Evolutionary conservation across 83 land plant species (phyloP).

Genomic region (Picea mariana): DNA sequence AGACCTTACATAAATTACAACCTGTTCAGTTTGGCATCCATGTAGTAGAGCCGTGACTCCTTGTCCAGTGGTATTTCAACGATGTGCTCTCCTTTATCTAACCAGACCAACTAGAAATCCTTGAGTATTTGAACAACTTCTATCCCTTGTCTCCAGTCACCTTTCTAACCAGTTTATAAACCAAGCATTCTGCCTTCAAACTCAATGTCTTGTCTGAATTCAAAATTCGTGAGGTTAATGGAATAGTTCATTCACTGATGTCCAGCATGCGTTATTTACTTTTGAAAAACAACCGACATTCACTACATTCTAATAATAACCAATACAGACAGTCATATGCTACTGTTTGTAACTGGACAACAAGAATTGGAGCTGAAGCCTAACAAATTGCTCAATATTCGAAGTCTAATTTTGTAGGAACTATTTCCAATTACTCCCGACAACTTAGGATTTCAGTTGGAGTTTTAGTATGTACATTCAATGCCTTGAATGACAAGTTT

Average conservation of each 20-base stretch:
- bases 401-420: no score
- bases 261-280: no score
- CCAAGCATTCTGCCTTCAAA: background rate
- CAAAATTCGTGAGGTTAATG: no score
- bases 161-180: conserved; percentile 57
- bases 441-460: background rate
- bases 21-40: conserved; percentile 66
- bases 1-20: conserved; percentile 69
- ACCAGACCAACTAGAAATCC: conserved; percentile 85
- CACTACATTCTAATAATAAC: background rate
- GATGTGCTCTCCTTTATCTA: conserved; percentile 45
- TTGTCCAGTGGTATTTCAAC: conserved; percentile 84
- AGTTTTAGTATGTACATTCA: background rate
- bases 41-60: conserved; percentile 54
- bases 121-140: conserved; percentile 65
- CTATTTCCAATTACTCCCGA: background rate
- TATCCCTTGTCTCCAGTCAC: conserved; percentile 86
- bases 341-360: background rate
- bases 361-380: no score
- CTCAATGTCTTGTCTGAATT: background rate
- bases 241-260: background rate
- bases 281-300: background rate
- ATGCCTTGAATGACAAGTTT: background rate
- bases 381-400: background rate
- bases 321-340: background rate